Base-by-base conservation (phyloP, 2,329 filamentous ascomycete genomes). In the Parascedosporium putredinis region DNA sequence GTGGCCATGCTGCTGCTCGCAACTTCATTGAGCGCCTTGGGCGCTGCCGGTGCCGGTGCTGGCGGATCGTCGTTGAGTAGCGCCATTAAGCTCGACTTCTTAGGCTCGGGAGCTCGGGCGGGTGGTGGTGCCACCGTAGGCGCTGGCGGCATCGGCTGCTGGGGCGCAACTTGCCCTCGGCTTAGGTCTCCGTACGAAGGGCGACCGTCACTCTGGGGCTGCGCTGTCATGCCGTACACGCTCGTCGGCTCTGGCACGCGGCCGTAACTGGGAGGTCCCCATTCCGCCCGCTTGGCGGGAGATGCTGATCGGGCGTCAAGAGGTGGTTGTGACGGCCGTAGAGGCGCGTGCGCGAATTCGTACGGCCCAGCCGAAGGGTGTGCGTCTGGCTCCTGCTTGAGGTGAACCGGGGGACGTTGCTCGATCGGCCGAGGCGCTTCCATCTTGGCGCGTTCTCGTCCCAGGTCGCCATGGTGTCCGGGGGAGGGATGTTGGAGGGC, bases 21-120 rank as follows among this genome's bases (percentile, higher is more conserved):
- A 8, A 79, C 67, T 49, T 79, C 75, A 36, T 54, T 64, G 25
- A 78, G 64, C 27, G 75, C 69, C 61, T 79, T 78, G 1, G 67
- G 66, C 18, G 48, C 45, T 16, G 53, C 38, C 47, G 69, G 65
- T 1, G 69, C 62, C n/a, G 70, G 70, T 5, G 72, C 65, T 3
- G 66, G 66, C 6, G 73, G 70, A 49, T 82, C 79, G 53, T 82
- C 77, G 55, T 81, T 81, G 3, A 84, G 67, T 53, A 84, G 62
- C 0, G 78, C 77, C 73, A 82, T 80, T 53, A 84, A 72, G 54
- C 68, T 83, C 12, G 78, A 81, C 6, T 73, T 80, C 65, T 82
- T 83, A n/a, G 74, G 70, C 55, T 77, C 74, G 2, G 73, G 60
- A 34, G 69, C 62, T 24, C 69, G 63, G 20, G 36, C 36, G 22